These are phyloP conservation scores for Apiospora marii DNA, from an alignment of 2,329 filamentous ascomycete species.

Conservation along the genomic window DNA sequence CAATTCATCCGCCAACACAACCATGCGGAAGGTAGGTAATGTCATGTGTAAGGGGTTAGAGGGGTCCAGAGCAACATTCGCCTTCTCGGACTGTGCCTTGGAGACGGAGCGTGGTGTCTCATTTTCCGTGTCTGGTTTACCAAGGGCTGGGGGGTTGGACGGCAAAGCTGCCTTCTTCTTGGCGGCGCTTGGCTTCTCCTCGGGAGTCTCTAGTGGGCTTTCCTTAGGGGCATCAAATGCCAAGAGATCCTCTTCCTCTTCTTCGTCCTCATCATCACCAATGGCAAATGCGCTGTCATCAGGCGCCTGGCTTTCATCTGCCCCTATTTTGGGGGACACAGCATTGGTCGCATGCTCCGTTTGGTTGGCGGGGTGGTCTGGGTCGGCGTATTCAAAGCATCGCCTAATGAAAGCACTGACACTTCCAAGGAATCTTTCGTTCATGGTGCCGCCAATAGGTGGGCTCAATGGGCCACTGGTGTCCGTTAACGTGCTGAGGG, in stretches of 20 bases:
- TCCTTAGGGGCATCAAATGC: conserved; percentile 59
- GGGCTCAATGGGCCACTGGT: conserved; percentile 47
- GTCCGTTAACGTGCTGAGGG: conserved; percentile 55
- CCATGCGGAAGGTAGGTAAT: conserved; percentile 97
- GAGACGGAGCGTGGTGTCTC: conserved; percentile 52
- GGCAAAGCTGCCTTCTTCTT: conserved; percentile 53
- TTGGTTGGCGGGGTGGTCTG: conserved; percentile 76
- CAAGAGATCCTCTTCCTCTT: conserved; percentile 64
- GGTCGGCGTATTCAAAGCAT: conserved; percentile 98
- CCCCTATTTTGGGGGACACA: conserved; percentile 39
- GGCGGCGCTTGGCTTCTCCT: conserved; percentile 41
- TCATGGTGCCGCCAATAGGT: conserved; percentile 66
- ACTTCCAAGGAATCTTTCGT: conserved; percentile 89
- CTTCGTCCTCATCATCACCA: conserved; percentile 68
- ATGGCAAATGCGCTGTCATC: conserved; percentile 71
- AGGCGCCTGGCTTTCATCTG: conserved; percentile 37
- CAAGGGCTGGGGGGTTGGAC: conserved; percentile 43
- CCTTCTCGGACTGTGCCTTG: conserved; percentile 75
- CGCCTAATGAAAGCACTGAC: conserved; percentile 95
- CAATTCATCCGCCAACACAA: conserved; percentile 93
- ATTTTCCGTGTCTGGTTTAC: conserved; percentile 37
- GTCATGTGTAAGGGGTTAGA: conserved; percentile 95
- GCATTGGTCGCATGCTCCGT: conserved; percentile 40
- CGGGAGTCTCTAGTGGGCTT: conserved; percentile 33
- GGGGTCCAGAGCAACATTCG: conserved; percentile 91